Conservation (phyloP, 805 yeast species). For the Ogataea populi-albae region DNA sequence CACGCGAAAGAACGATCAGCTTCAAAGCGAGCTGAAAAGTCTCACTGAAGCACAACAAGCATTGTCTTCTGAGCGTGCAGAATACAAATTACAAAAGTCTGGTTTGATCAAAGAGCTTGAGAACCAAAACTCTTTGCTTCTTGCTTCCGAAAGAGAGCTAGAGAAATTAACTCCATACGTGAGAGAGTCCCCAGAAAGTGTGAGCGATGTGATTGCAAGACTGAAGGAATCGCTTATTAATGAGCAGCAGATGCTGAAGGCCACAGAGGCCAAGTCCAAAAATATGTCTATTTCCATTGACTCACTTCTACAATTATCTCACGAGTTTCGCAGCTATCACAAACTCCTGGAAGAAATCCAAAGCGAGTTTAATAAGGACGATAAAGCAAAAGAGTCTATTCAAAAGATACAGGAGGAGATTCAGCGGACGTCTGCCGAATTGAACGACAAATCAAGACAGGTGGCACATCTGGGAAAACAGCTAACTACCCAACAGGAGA, state of each 20-base stretch:
- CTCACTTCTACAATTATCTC: slow-evolving; percentile 51
- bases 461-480: slow-evolving; percentile 35
- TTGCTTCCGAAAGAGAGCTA: slow-evolving; percentile 55
- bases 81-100: slow-evolving; percentile 62
- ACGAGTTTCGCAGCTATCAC: slow-evolving; percentile 41
- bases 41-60: slow-evolving; percentile 62
- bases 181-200: slow-evolving; percentile 55
- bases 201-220: slow-evolving; percentile 51
- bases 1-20: slow-evolving; percentile 47
- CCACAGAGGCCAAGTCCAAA: slow-evolving; percentile 46
- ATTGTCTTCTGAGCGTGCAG: slow-evolving; percentile 57
- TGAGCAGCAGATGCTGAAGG: slow-evolving; percentile 38
- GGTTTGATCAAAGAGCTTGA: slow-evolving; percentile 57
- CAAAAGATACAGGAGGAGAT: slow-evolving; percentile 28
- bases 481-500: slow-evolving; percentile 25
- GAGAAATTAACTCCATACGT: slow-evolving; percentile 60
- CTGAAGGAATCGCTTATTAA: slow-evolving; percentile 43
- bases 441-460: slow-evolving; percentile 33
- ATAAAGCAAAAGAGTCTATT: slow-evolving; percentile 26
- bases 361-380: slow-evolving; percentile 43
- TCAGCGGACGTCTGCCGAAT: slow-evolving; percentile 14
- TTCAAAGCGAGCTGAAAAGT: slow-evolving; percentile 60
- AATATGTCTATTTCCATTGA: slow-evolving; percentile 55
- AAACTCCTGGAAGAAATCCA: slow-evolving; percentile 49
- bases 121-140: slow-evolving; percentile 52